Base-by-base conservation (phyloP, 768 basidiomycete genomes). In the Rhodotorula diobovata region DNA sequence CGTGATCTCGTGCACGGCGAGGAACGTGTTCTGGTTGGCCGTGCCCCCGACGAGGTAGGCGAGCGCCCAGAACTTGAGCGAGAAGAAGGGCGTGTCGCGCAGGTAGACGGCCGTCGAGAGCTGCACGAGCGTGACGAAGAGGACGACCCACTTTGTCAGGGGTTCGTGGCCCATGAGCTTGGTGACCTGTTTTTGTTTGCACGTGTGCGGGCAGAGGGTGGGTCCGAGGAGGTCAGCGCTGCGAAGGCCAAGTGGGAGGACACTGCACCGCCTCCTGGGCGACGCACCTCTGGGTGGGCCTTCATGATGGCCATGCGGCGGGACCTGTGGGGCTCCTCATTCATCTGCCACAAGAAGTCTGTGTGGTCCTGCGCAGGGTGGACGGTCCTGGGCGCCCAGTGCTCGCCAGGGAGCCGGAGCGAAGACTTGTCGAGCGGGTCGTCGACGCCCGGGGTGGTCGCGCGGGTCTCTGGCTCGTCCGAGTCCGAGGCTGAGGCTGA, bases 1-100 rank as follows among this genome's bases (percentile, higher is more conserved):
- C 4, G 94, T 96, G 71, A 99, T 96, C 79, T 99, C 96, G 79
- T 99, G 96, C 64, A 99, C 96, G 54, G 96, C 93, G 59, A 99
- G 86, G 81, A 99, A 99, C 50, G 95, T 85, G 80, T 98, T 99
- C 80, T 99, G 96, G 81, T 98, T 99, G 15, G 90, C 89, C 1
- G 95, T 97, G 7, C 93, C 96, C 4, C 96, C 96, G 60, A 98
- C 85, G 23, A 81, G 83, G 79, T 97, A 98, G 1, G 95, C 92
- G 21, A 84, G 83, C 68, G 88, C 73, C 67, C 97, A 78, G 81
- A 96, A 97, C 59, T 83, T 77, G 32, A 84, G 85, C 6, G 90
- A 92, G 60, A 88, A 80, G 1, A 91, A 87, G 39, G 85, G 84
- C 8, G 86, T 86, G 77, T 88, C 81, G 14, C 90, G 88, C 30